Base-by-base conservation (phyloP, 2,329 filamentous ascomycete genomes). In the Cryphonectria nitschkei region DNA sequence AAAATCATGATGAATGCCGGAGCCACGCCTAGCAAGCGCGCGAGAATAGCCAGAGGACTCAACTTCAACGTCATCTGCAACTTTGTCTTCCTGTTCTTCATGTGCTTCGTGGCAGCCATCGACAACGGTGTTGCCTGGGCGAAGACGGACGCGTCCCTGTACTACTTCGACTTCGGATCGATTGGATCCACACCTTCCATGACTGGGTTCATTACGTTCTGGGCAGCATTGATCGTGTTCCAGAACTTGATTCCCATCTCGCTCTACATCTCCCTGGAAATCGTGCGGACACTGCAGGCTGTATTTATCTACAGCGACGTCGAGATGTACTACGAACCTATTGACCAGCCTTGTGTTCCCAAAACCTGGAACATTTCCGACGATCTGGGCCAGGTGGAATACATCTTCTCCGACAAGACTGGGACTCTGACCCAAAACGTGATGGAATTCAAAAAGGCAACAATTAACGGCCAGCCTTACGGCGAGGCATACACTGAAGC, bases 1-100 rank as follows among this genome's bases (percentile, higher is more conserved):
- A 99, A 98, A 83, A 98, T 98, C 80, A 99, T 99, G 96, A 92
- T 98, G 84, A 99, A 99, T 79, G 93, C 96, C 39, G 96, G 96
- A 72, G 92, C 95, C 73, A 99, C 96, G 1, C 96, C 97, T 16
- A 97, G 90, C 79, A 99, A 99, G 84, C 92, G 95, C 73, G 90
- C 96, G 52, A 90, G 93, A 75, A 95, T 99, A 76, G 93, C 95
- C 68, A 92, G 94, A 74, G 95, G 97, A 79, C 88, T 99, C 75
- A 99, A 99, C 84, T 97, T 94, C 88, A 97, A 97, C 80, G 95
- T 99, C 80, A 88, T 98, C 72, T 97, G 95, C 87, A 99, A 99
- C 82, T 98, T 99, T 78, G 85, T 92, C 76, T 90, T 99, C 75
- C 88, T 99, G 19, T 91, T 97, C 77, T 78, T 90, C 78, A 97